Evolutionary conservation across 2,329 filamentous ascomycete species (phyloP).

Genomic region (Diplodia corticola): DNA sequence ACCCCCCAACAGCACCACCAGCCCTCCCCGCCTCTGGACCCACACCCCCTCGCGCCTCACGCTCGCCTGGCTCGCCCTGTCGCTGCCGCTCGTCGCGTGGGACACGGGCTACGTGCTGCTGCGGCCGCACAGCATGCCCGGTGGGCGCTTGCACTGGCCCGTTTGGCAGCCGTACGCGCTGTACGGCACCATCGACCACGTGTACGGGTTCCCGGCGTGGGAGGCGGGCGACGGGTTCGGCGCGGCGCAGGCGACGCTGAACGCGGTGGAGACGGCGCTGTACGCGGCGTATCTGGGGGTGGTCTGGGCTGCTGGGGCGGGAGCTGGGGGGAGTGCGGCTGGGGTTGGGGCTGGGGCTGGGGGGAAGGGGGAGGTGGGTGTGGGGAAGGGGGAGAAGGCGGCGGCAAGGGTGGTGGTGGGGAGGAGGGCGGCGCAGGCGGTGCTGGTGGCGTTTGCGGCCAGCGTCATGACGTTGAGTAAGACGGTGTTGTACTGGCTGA

Average conservation of each 20-base stretch:
- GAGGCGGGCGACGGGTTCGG: slow-evolving; percentile 72
- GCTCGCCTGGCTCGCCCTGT: slow-evolving; percentile 71
- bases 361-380: slow-evolving; percentile 35
- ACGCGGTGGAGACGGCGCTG: slow-evolving; percentile 65
- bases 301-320: too few relatives aligned
- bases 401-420: slow-evolving; percentile 55
- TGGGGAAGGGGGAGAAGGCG: slow-evolving; percentile 43
- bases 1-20: slow-evolving; percentile 31
- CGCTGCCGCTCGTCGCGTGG: slow-evolving; percentile 78
- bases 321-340: slow-evolving; percentile 15
- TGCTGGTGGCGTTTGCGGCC: slow-evolving; percentile 60
- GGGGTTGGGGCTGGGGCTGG: slow-evolving; percentile 42
- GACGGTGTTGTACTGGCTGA: slow-evolving; percentile 67
- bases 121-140: slow-evolving; percentile 79
- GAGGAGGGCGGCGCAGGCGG: slow-evolving; percentile 54
- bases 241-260: slow-evolving; percentile 69
- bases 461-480: slow-evolving; percentile 67
- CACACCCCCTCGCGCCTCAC: slow-evolving; percentile 62
- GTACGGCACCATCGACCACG: slow-evolving; percentile 75
- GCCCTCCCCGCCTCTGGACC: slow-evolving; percentile 46
- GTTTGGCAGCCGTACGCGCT: slow-evolving; percentile 77
- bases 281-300: slow-evolving; percentile 65
- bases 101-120: slow-evolving; percentile 77
- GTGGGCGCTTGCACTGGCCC: slow-evolving; percentile 68
- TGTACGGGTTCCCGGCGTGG: slow-evolving; percentile 77